These are phyloP conservation scores for Saccharomycopsis amapae DNA, from an alignment of 805 yeast genomes.

Conservation along the genomic window DNA sequence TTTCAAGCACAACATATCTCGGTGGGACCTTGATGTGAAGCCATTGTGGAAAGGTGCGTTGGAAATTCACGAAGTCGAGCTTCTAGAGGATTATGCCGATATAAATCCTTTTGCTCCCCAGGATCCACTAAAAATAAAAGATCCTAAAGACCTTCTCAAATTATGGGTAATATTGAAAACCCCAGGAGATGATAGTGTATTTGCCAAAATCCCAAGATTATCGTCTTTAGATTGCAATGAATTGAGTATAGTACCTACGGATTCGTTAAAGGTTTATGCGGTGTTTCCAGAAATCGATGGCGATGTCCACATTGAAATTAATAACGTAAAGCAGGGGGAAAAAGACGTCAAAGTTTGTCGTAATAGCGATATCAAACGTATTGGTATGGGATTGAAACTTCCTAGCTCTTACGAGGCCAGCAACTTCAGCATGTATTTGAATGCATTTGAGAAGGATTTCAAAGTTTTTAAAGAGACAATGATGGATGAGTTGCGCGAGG, in stretches of 20 bases:
- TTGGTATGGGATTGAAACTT: slow-evolving; percentile 18
- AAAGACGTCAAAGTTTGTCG: background rate
- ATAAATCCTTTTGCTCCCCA: slow-evolving; percentile 12
- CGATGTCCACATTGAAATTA: slow-evolving; percentile 5
- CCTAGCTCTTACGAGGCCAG: slow-evolving; percentile 19
- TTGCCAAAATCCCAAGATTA: slow-evolving; percentile 15
- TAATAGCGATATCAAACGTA: slow-evolving; percentile 9
- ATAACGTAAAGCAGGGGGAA: background rate
- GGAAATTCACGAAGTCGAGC: slow-evolving; percentile 20
- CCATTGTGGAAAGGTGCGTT: slow-evolving; percentile 17
- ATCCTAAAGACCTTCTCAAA: slow-evolving; percentile 10
- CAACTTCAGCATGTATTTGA: slow-evolving; percentile 14
- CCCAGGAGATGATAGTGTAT: slow-evolving; percentile 1
- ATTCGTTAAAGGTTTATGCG: slow-evolving; percentile 17
- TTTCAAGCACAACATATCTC: slow-evolving; percentile 15
- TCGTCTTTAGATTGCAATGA: slow-evolving; percentile 2
- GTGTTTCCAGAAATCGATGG: slow-evolving; percentile 13
- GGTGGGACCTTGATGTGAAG: slow-evolving; percentile 12
- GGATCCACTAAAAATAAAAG: too few species aligned
- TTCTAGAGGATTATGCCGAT: slow-evolving; percentile 4
- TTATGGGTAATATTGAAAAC: slow-evolving; percentile 7
- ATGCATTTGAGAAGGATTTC: slow-evolving; percentile 15
- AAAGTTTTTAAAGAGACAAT: slow-evolving; percentile 11
- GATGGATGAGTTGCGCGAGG: background rate
- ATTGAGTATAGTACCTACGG: slow-evolving; percentile 14